Evolutionary conservation across 306 rosid genomes (phyloP), one percentile per base, ranked within the genome.

Genomic region (Vigna reflexopilosa): DNA sequence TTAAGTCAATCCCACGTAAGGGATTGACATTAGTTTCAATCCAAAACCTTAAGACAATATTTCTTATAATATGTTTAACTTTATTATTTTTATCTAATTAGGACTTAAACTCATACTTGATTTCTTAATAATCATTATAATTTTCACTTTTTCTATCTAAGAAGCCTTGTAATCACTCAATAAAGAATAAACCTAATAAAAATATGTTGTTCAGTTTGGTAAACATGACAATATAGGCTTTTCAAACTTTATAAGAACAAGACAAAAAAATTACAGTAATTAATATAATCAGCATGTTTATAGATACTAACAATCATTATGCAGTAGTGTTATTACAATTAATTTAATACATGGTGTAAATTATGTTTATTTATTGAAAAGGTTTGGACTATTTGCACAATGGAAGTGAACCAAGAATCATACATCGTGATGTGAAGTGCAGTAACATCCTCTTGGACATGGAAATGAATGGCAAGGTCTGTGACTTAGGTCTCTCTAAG

Each of bases 381-480:
- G 98, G 97, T 76, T 83, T 94, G 94, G 97, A 94, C 81, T 94
- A 94, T 83, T 82, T 94, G 59, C 98, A 94, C 74, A 94, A 94
- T 66, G 98, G 95, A 57, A 92, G 86, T 22, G 97, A 94, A 75
- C 98, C 97, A 6, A 75, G 97, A 86, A 91, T 94, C 83, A 94
- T 94, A 80, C 98, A 94, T 73, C 93, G 97, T 4, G 98, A 94
- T 67, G 86, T 94, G 22, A 94, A 94, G 91, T 92, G 98, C 80
- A 88, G 97, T 69, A 92, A 94, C 48, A 94, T 94, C 45, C 97
- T 94, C 58, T 79, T 92, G 89, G 98, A 94, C 50, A 77, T 56
- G 85, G 97, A 92, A 44, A 86, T 92, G 98, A 92, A 94, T 85
- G 98, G 89, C 26, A 94, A 94, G 73, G 88, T 94, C 55, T 89